Conservation (phyloP, 116 monocot genomes). For the Trichopus zeylanicus region DNA sequence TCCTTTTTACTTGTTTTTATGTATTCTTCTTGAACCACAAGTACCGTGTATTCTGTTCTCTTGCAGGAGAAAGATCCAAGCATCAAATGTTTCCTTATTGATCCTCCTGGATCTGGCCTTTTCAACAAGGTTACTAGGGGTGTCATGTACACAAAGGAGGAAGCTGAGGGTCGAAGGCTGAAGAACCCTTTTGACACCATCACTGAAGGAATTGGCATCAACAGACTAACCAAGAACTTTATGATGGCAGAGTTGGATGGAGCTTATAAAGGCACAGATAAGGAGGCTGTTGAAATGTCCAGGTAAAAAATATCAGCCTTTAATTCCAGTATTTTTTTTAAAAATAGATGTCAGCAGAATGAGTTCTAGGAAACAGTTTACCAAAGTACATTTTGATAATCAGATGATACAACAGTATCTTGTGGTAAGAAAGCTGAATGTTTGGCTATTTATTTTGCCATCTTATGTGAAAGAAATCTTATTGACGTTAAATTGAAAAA, state of each 20-base stretch:
- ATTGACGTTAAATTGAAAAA: no score
- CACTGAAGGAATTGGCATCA: constrained; percentile 97
- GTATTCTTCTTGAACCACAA: not conserved
- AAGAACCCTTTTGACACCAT: constrained; percentile 97
- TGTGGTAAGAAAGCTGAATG: no score
- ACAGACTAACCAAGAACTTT: constrained; percentile 87
- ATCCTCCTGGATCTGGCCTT: constrained; percentile 93
- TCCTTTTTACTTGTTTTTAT: not conserved
- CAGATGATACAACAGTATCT: no score
- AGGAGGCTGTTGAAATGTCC: constrained; percentile 94
- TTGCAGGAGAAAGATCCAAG: constrained; percentile 66
- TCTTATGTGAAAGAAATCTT: no score
- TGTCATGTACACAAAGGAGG: constrained; percentile 95
- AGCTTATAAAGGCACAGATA: constrained; percentile 74
- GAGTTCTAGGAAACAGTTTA: no score
- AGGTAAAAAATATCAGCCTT: constrained; percentile 24
- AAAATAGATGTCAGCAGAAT: no score
- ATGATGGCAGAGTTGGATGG: constrained; percentile 89
- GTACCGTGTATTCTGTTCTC: not conserved
- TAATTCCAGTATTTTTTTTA: no score
- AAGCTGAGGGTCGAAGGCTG: constrained; percentile 89
- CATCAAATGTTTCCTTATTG: constrained; percentile 84
- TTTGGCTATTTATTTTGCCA: no score
- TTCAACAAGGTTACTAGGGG: constrained; percentile 98
- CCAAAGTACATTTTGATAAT: no score